Percentiles rank a stretch among this genome's conserved stretches.
Evolutionary conservation across 1,284 basidiomycete genomes (phyloP).

Genomic region (Ustilago tritici): DNA sequence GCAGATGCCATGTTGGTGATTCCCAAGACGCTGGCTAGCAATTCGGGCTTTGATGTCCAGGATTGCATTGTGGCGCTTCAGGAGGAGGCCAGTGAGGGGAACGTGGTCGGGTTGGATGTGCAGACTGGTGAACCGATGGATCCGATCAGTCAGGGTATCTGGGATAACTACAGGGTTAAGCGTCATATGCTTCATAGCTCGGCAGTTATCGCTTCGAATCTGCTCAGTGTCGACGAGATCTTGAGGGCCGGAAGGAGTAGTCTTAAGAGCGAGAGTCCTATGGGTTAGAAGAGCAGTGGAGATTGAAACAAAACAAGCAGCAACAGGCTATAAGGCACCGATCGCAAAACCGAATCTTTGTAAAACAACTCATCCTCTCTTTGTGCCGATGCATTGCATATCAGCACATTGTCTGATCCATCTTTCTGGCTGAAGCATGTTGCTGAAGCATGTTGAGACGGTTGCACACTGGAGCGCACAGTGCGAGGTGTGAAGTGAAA

Average conservation of each 20-base stretch:
- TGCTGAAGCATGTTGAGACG: no score
- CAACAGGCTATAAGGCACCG: no score
- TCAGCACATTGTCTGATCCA: not conserved
- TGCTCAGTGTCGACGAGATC: constrained; percentile 95
- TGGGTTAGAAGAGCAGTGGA: constrained; percentile 29
- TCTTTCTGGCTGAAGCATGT: no score
- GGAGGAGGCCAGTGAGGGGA: constrained; percentile 85
- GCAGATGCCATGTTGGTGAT: constrained; percentile 88
- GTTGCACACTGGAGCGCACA: not conserved
- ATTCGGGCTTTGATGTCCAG: constrained; percentile 97
- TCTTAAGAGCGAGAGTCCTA: constrained; percentile 62
- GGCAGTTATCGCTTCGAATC: constrained; percentile 96
- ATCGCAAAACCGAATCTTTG: not conserved
- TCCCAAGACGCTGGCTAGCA: constrained; percentile 94
- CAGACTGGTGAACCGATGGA: constrained; percentile 96
- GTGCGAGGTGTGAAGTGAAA: not conserved
- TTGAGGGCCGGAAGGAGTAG: constrained; percentile 79
- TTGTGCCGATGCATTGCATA: not conserved
- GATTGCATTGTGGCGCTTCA: constrained; percentile 92
- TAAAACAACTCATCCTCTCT: not conserved
- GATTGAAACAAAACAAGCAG: not conserved
- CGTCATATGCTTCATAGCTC: constrained; percentile 96
- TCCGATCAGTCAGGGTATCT: constrained; percentile 92
- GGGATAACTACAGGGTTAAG: constrained; percentile 99
- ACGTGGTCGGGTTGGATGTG: constrained; percentile 87